A percentile compares a stretch with the other conserved stretches of the same genome.
phyloP scores from a whole-genome alignment of 805 yeast genomes.

The Candida loeiensis region DNA sequence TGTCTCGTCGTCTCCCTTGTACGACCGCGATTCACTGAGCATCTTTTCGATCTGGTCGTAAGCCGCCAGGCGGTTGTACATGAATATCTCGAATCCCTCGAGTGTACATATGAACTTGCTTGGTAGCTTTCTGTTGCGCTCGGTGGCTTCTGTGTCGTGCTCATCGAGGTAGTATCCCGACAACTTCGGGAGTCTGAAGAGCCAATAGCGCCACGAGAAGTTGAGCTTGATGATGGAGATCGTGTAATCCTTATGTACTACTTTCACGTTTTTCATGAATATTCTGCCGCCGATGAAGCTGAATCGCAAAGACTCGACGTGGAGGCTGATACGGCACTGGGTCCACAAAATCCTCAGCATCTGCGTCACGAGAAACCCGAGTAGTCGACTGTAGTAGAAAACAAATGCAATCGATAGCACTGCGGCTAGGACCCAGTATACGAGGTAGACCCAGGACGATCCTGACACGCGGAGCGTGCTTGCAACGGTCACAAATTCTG shows the following conservation, averaged over 20 bases:
- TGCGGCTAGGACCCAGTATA: constrained; percentile 74
- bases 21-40: constrained; percentile 13
- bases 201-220: constrained; percentile 92
- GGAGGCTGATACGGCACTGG: constrained; percentile 51
- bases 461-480: constrained; percentile 20
- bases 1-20: background rate
- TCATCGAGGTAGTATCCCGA: constrained; percentile 30
- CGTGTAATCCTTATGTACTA: constrained; percentile 72
- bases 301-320: constrained; percentile 69
- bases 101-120: constrained; percentile 54
- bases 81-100: constrained; percentile 79
- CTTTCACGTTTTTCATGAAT: constrained; percentile 68
- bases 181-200: constrained; percentile 41
- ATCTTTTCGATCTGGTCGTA: constrained; percentile 60
- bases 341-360: constrained; percentile 62
- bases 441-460: constrained; percentile 65
- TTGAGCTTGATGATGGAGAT: constrained; percentile 66
- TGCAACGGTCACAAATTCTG: constrained; percentile 24
- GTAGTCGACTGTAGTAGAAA: constrained; percentile 71
- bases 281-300: constrained; percentile 82
- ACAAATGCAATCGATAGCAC: constrained; percentile 59
- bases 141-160: constrained; percentile 10
- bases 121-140: constrained; percentile 36
- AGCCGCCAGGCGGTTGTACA: constrained; percentile 76
- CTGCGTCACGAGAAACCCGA: constrained; percentile 58